Conservation (phyloP, 176 grass and related monocot genomes). For the Zizania latifolia region DNA sequence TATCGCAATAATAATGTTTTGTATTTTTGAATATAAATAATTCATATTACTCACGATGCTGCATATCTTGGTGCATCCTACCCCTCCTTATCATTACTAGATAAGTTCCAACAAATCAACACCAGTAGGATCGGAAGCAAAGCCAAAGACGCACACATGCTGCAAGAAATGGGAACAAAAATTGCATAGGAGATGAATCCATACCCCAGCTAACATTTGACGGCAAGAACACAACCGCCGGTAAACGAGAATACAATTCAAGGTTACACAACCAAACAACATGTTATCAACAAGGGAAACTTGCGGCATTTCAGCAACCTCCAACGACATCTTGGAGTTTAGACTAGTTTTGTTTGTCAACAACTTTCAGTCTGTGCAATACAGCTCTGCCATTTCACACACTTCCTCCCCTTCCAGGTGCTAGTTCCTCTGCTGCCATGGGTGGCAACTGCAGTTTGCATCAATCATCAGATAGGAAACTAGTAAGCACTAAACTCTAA, state of each 20-base stretch:
- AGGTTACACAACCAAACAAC: not conserved
- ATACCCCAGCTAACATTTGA: not conserved
- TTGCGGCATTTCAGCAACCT: too few relatives aligned
- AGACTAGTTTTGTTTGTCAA: not conserved
- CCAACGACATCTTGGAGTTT: too few relatives aligned
- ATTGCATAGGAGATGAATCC: not conserved
- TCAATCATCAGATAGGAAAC: not conserved
- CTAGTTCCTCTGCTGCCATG: not conserved
- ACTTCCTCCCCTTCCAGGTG: not conserved
- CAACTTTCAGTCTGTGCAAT: not conserved
- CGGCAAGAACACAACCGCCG: not conserved
- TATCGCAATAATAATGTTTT: too few relatives aligned
- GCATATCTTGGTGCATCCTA: not conserved
- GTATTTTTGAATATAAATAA: too few relatives aligned
- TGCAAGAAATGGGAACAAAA: not conserved
- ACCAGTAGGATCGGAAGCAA: not conserved
- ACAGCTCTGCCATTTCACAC: not conserved
- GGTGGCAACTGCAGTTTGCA: slow-evolving; percentile 12
- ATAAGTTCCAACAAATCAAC: not conserved
- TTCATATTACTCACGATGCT: not conserved
- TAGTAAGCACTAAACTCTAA: not conserved
- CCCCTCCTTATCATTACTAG: not conserved
- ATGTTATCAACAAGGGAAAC: not conserved
- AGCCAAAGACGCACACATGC: not conserved
- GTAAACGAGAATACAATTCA: not conserved